Evolutionary conservation across 2,329 filamentous ascomycete genomes (phyloP), one percentile per base, ranked within the genome.

Genomic region (Tolypocladium ophioglossoides): DNA sequence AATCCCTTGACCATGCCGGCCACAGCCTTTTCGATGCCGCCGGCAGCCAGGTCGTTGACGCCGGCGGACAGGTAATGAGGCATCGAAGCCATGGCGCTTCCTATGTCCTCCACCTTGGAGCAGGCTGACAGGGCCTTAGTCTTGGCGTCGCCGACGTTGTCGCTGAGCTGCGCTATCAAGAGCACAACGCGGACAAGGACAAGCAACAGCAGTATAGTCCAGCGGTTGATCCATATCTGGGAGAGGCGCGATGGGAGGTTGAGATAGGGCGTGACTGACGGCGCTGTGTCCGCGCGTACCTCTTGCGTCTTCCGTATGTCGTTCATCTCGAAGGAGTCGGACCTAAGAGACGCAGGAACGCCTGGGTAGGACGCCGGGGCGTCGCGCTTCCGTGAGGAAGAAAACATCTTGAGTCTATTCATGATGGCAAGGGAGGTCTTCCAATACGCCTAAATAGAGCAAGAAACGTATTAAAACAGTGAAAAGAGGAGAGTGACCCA

Each of bases 11-110:
- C 88, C 68, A 97, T 79, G 50, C 83, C 92, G 58, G 84, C 79
- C 59, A 97, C 84, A 10, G 90, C 84, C 62, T 86, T 84, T 62
- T 91, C 89, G 61, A 97, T 85, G 54, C 89, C 86, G 50, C 79
- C 79, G 35, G 90, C 89, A 9, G 89, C 87, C 61, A 97, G 74
- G 56, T 89, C 82, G 72, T 99, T 99, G 67, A 96, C 85, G 53
- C 94, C 94, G 52, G 80, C 76, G 2, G 91, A 88, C 67, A 97
- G 85, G 72, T 96, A 97, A 71, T 96, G 87, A 55, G 94, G 94
- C 91, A 97, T 96, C 39, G 94, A 97, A 40, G 92, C 94, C 89
- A 99, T 92, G 57, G 90, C 82, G 68, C 91, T 96, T 58, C 92
- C 94, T 62, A 95, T 83, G 61, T 89, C 89, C 74, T 99, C 92